Base-by-base conservation (phyloP, 1,284 basidiomycete species). In the Apiotrichum mycotoxinovorans region DNA sequence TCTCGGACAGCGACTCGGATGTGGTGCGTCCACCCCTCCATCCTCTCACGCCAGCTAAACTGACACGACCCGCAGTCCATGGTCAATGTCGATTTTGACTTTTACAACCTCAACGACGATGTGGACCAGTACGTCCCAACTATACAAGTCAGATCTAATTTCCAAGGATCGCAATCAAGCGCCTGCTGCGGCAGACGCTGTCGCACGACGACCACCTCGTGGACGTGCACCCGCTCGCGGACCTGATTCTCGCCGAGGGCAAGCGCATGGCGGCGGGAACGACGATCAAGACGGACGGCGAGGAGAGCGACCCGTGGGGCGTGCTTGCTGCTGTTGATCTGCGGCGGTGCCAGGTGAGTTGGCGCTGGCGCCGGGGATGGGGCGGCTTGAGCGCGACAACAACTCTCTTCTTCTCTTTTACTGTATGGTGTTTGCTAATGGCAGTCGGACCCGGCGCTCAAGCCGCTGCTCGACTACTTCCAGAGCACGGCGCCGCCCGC, bases 81-180 rank as follows among this genome's bases (percentile, higher is more conserved):
- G 76, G 80, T 89, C 71, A 84, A 95, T 74, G 88, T 96, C 66
- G 87, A 90, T 69, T 95, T 96, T 71, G 91, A 94, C 67, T 96
- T 94, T 74, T 91, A 89, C 81, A 86, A 89, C 74, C 84, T 90
- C 4, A 86, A 89, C 66, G 83, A 87, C 2, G 81, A 82, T 46
- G 81, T 90, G 59, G 92, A 97, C 79, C 93, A 88, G 76, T 63
- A 3, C n/a, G 30, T 20, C 4, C 12, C 20, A 17, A 12, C 20
- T 17, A 17, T 26, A 12, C 35, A 35, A 18, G 15, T 17, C 46
- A 42, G 17, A 52, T 33, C n/a, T n/a, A n/a, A n/a, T n/a, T n/a
- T n/a, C n/a, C 4, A 46, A 77, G 75, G 45, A 85, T 88, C 61
- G 89, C 90, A 1, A 79, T 93, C 71, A 91, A 92, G 68, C 83